Evolutionary conservation across 257 asterid genomes (phyloP).

Genomic region (Leonotis leonurus): DNA sequence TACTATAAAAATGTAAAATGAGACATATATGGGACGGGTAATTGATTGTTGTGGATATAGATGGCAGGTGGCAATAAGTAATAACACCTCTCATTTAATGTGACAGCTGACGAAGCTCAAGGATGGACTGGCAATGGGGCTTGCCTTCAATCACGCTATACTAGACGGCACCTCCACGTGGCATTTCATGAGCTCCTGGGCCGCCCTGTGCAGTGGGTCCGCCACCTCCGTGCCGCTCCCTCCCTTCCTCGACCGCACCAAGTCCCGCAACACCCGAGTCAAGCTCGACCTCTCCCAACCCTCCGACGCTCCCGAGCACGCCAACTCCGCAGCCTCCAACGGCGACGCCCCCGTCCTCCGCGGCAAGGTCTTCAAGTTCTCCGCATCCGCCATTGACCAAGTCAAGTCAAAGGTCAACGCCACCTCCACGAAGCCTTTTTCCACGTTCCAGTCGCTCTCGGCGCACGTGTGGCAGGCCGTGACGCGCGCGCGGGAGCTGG

Average conservation of each 20-base stretch:
- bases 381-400: constrained; percentile 63
- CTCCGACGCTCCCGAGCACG: constrained; percentile 78
- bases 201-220: constrained; percentile 60
- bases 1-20: no score
- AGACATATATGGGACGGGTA: no score
- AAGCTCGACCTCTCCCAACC: constrained; percentile 90
- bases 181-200: constrained; percentile 99
- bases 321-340: constrained; percentile 47
- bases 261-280: constrained; percentile 70
- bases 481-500: constrained; percentile 79
- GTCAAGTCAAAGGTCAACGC: constrained; percentile 63
- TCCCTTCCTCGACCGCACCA: constrained; percentile 85
- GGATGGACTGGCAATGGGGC: constrained; percentile 79
- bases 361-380: constrained; percentile 70
- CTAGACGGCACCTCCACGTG: constrained; percentile 97
- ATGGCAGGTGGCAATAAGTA: no score
- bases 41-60: no score
- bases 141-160: constrained; percentile 93
- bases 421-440: constrained; percentile 40
- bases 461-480: constrained; percentile 93
- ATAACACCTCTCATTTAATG: no score
- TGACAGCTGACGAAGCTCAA: constrained; percentile 80
- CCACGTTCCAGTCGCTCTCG: constrained; percentile 86
- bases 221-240: constrained; percentile 49
- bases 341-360: constrained; percentile 39